Conservation (phyloP, 495 filamentous ascomycete genomes). For the Penicillium waksmanii region DNA sequence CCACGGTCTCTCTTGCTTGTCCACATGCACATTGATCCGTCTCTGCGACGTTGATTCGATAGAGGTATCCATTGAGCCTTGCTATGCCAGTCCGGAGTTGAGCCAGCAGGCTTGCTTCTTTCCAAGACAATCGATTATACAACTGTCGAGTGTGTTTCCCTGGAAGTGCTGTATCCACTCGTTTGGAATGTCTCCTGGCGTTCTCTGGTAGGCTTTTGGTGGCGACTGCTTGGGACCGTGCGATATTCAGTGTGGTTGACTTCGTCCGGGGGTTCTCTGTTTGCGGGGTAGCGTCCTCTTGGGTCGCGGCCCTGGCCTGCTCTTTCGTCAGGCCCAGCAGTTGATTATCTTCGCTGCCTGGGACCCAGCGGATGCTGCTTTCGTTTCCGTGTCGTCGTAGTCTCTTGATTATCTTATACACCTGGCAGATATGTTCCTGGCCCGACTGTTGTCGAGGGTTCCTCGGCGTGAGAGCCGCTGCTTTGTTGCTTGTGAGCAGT, state of each 20-base stretch:
- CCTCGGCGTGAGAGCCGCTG: slow-evolving; percentile 15
- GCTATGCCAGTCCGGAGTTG: slow-evolving; percentile 39
- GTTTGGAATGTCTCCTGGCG: slow-evolving; percentile 31
- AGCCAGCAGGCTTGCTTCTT: slow-evolving; percentile 34
- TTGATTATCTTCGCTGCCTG: slow-evolving; percentile 21
- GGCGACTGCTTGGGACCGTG: slow-evolving; percentile 22
- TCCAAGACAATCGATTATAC: slow-evolving; percentile 23
- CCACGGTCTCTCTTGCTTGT: slow-evolving; percentile 11
- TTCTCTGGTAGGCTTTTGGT: slow-evolving; percentile 14
- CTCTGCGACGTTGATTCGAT: too few species aligned
- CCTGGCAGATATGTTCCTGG: slow-evolving; percentile 23
- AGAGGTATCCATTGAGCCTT: slow-evolving; percentile 37
- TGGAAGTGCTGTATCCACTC: slow-evolving; percentile 33
- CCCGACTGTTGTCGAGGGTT: slow-evolving; percentile 26
- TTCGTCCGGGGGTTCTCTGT: slow-evolving; percentile 16
- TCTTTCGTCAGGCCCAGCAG: slow-evolving; percentile 30
- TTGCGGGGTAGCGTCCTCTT: slow-evolving; percentile 20
- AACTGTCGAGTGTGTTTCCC: slow-evolving; percentile 28
- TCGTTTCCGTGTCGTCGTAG: slow-evolving; percentile 23
- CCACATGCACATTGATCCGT: too few species aligned
- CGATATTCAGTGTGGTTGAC: slow-evolving; percentile 20
- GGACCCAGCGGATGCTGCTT: slow-evolving; percentile 20
- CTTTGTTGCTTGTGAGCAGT: slow-evolving; percentile 23
- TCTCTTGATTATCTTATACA: slow-evolving; percentile 27
- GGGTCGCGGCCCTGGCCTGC: slow-evolving; percentile 24